These are phyloP conservation scores for thale cress (Arabidopsis thaliana) DNA, from an alignment of 345 rosid genomes.

Conservation along the genomic window TAIR10.1 NC_003074.8:18147001-18147500, in stretches of 20 bases:
- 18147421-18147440: background rate
- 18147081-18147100: too few species aligned
- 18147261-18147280: background rate
- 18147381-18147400: constrained; percentile 12
- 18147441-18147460: background rate
- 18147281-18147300: background rate
- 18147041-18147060: too few species aligned
- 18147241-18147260: background rate
- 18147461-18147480: background rate
- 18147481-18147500: constrained; percentile 1
- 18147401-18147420: constrained; percentile 8
- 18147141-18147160: background rate
- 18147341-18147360: constrained; percentile 12
- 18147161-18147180: background rate
- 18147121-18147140: background rate
- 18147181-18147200: background rate
- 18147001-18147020: too few species aligned
- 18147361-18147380: constrained; percentile 6
- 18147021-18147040: too few species aligned
- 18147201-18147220: background rate
- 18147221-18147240: background rate
- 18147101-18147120: background rate
- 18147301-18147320: background rate
- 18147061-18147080: too few species aligned
- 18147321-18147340: background rate